Conservation (phyloP, 2,329 filamentous ascomycete genomes). For the Colletotrichum sp. region DNA sequence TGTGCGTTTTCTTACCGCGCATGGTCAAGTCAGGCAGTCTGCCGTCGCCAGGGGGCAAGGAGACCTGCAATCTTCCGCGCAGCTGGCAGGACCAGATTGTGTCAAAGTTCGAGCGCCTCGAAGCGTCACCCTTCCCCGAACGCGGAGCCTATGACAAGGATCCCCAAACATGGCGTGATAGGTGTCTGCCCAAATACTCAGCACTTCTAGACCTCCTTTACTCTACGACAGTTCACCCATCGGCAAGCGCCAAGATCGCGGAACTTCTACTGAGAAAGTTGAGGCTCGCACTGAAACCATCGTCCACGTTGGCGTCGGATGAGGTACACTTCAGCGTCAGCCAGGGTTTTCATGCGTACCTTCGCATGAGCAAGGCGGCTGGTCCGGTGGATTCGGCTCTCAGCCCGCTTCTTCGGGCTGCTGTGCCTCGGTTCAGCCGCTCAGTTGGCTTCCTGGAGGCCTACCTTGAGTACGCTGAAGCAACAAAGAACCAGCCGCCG, state of each 20-base stretch:
- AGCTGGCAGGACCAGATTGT: conserved; percentile 78
- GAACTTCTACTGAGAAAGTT: conserved; percentile 70
- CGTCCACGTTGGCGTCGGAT: conserved; percentile 62
- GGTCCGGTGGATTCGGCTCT: conserved; percentile 63
- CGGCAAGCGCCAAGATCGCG: conserved; percentile 69
- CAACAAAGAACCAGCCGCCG: conserved; percentile 24
- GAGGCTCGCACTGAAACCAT: conserved; percentile 67
- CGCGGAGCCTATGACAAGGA: conserved; percentile 66
- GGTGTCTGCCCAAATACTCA: conserved; percentile 71
- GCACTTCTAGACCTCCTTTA: conserved; percentile 69
- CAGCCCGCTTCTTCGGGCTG: conserved; percentile 69
- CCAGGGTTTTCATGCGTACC: conserved; percentile 75
- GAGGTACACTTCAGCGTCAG: conserved; percentile 77
- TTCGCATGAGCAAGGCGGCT: conserved; percentile 67
- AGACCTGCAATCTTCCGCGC: conserved; percentile 63
- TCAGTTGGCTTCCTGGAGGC: conserved; percentile 71
- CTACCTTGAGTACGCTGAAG: conserved; percentile 60
- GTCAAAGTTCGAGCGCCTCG: conserved; percentile 69
- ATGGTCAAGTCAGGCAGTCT: conserved; percentile 64
- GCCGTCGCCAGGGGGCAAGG: conserved; percentile 54
- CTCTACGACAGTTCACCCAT: conserved; percentile 67
- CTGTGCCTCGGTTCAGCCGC: conserved; percentile 69
- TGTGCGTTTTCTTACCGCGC: conserved; percentile 71
- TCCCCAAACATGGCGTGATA: conserved; percentile 64
- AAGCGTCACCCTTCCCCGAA: conserved; percentile 69